Evolutionary conservation across 2,329 filamentous ascomycete genomes (phyloP).

Genomic region (Pezizomycotina sp.): DNA sequence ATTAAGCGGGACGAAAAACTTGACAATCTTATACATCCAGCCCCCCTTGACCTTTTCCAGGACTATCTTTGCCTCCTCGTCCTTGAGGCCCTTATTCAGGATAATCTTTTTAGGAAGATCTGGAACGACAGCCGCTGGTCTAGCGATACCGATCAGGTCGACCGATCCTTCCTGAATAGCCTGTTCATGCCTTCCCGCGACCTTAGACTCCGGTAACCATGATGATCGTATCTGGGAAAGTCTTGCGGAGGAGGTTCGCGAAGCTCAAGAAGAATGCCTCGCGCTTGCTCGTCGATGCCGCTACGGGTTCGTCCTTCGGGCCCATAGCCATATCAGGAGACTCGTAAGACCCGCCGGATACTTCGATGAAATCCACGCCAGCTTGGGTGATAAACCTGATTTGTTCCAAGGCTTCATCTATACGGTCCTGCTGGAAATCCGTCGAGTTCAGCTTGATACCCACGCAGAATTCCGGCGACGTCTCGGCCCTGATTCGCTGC

Average conservation of each 20-base stretch:
- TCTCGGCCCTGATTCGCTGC: conserved; percentile 26
- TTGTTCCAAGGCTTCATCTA: conserved; percentile 42
- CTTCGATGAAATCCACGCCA: conserved; percentile 50
- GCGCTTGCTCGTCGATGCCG: conserved; percentile 36
- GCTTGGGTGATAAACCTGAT: conserved; percentile 35
- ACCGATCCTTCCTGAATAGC: conserved; percentile 35
- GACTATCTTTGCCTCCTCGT: no score
- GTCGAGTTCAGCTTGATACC: conserved; percentile 42
- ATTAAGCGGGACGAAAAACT: no score
- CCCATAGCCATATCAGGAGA: conserved; percentile 32
- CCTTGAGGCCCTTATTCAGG: conserved; percentile 26
- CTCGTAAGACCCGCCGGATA: conserved; percentile 47
- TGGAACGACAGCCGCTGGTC: conserved; percentile 34
- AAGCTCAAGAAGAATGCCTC: conserved; percentile 57
- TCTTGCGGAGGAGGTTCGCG: conserved; percentile 35
- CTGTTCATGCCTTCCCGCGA: conserved; percentile 35
- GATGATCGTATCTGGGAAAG: conserved; percentile 33
- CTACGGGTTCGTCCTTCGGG: conserved; percentile 21
- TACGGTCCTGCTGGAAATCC: conserved; percentile 36
- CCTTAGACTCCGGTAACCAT: conserved; percentile 48
- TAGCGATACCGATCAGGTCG: conserved; percentile 36
- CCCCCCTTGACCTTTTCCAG: no score
- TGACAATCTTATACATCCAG: no score
- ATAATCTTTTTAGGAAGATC: conserved; percentile 30
- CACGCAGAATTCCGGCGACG: conserved; percentile 33